Evolutionary conservation across 495 filamentous ascomycete genomes (phyloP).

Genomic region (Filosporella fistucella): DNA sequence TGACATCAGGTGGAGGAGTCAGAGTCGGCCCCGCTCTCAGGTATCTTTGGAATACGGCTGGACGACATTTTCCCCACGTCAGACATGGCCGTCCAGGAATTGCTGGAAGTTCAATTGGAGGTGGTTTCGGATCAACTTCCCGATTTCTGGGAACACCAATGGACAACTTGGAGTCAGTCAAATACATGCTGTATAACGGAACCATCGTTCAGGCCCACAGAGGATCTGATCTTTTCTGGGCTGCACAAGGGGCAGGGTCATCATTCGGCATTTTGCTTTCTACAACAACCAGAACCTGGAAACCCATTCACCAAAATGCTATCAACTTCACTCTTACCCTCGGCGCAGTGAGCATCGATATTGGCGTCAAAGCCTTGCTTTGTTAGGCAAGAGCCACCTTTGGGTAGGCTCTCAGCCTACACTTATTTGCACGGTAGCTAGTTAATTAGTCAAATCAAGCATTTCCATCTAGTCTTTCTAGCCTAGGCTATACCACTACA

Average conservation of each 20-base stretch:
- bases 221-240: slow-evolving; percentile 4
- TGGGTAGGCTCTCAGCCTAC: too few species aligned
- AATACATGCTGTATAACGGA: slow-evolving; percentile 5
- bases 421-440: too few species aligned
- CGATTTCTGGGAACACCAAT: not conserved
- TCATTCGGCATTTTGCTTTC: slow-evolving; percentile 1
- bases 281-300: slow-evolving; percentile 1
- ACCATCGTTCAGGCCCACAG: not conserved
- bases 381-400: too few species aligned
- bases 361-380: not conserved
- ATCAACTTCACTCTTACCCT: slow-evolving; percentile 5
- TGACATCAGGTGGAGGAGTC: not conserved
- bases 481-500: too few species aligned
- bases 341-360: not conserved
- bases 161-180: not conserved
- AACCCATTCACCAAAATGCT: not conserved
- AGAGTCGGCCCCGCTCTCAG: not conserved
- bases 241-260: slow-evolving; percentile 7
- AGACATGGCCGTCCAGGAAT: not conserved
- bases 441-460: too few species aligned
- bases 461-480: too few species aligned
- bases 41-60: not conserved
- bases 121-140: not conserved
- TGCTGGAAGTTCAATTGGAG: not conserved
- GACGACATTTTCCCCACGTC: not conserved